Evolutionary conservation across 805 yeast genomes (phyloP).

Genomic region (Hyphopichia homilentoma): DNA sequence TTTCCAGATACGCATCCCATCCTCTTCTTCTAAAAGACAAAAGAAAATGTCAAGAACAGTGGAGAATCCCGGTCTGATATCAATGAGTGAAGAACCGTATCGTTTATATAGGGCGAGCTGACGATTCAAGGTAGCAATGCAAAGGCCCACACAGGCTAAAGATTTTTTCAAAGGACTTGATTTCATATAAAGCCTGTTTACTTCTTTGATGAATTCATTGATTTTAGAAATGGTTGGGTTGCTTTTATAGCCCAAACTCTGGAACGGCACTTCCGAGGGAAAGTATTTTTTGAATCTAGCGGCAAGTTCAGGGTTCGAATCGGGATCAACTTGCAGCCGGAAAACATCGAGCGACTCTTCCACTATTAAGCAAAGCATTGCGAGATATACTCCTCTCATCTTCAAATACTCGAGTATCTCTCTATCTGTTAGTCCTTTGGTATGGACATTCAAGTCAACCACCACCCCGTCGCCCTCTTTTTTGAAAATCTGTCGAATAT

Average conservation of each 20-base stretch:
- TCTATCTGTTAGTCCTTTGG: conserved; percentile 9
- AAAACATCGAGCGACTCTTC: conserved; percentile 27
- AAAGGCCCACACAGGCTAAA: conserved; percentile 13
- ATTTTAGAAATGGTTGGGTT: no score
- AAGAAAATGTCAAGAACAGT: conserved; percentile 17
- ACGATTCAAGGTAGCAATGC: conserved; percentile 21
- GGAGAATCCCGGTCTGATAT: conserved; percentile 14
- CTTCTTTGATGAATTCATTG: no score
- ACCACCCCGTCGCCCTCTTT: conserved; percentile 13
- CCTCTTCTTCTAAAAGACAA: conserved; percentile 8
- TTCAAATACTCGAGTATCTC: conserved; percentile 13
- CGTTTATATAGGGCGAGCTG: conserved; percentile 15
- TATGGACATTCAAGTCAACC: conserved; percentile 2
- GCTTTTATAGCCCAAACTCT: conserved; percentile 14
- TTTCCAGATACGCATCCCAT: conserved; percentile 26
- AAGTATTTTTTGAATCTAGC: conserved; percentile 16
- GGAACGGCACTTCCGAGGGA: conserved; percentile 18
- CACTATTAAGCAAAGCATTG: conserved; percentile 27
- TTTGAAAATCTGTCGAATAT: conserved; percentile 21
- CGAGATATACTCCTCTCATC: conserved; percentile 23
- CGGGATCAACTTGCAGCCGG: conserved; percentile 6
- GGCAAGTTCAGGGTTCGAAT: conserved; percentile 7
- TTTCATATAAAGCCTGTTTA: no score
- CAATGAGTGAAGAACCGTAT: conserved; percentile 9
- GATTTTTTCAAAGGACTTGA: no score